Evolutionary conservation across 495 filamentous ascomycete genomes (phyloP).

Genomic region (Aspergillus indologenus): DNA sequence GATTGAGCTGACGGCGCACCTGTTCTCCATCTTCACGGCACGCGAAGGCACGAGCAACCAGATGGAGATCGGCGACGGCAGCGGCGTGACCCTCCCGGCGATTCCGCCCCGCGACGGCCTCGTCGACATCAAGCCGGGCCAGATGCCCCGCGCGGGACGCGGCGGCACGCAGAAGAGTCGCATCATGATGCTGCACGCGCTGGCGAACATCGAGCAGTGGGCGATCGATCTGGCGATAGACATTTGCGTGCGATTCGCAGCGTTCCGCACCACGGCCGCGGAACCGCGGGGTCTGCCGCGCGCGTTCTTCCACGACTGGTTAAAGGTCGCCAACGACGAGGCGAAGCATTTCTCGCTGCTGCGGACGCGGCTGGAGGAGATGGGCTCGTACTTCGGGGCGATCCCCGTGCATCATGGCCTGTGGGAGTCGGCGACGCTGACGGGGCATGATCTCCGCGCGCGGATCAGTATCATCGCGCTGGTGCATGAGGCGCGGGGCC

Average conservation of each 20-base stretch:
- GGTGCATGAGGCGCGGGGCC: slow-evolving; percentile 51
- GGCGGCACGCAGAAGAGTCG: slow-evolving; percentile 49
- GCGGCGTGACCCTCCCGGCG: slow-evolving; percentile 34
- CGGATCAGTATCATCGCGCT: slow-evolving; percentile 52
- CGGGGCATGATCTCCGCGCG: slow-evolving; percentile 47
- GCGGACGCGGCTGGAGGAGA: slow-evolving; percentile 46
- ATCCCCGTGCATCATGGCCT: slow-evolving; percentile 51
- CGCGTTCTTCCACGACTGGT: slow-evolving; percentile 53
- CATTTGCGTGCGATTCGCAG: slow-evolving; percentile 50
- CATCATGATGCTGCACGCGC: slow-evolving; percentile 50
- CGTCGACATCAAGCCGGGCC: slow-evolving; percentile 42
- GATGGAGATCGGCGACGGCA: slow-evolving; percentile 46
- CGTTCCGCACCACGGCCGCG: slow-evolving; percentile 38
- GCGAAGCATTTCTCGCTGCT: slow-evolving; percentile 54
- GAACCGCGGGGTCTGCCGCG: slow-evolving; percentile 37
- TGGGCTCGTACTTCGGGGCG: slow-evolving; percentile 49
- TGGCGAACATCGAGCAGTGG: slow-evolving; percentile 55
- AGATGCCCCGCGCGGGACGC: slow-evolving; percentile 29
- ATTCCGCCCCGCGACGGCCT: slow-evolving; percentile 47
- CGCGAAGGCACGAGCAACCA: slow-evolving; percentile 39
- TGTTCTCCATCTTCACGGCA: slow-evolving; percentile 44
- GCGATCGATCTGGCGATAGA: slow-evolving; percentile 55
- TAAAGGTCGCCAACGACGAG: slow-evolving; percentile 53
- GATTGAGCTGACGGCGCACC: slow-evolving; percentile 48
- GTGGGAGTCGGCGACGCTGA: slow-evolving; percentile 47